Base-by-base conservation (phyloP, 164 flowering plant species). In the Echeveria elegans region DNA sequence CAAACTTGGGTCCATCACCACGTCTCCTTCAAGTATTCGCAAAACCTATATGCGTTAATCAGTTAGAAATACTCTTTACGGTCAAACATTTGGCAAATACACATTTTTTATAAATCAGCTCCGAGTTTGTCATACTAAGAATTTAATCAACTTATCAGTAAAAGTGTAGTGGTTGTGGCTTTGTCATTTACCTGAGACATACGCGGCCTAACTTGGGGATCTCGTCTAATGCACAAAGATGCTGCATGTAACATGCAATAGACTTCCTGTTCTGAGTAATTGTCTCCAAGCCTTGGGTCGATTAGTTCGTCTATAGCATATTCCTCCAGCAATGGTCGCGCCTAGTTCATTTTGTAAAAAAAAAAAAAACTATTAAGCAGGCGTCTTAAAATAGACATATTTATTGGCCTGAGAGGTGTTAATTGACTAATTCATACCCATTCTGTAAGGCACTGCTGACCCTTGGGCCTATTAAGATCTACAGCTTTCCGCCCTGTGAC, bases 401-500 rank as follows among this genome's bases (percentile, higher is more conserved):
- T 10, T n/a, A n/a, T 30, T 30, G n/a, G 7, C 16, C 18, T 36
- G 40, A 9, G 43, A 23, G 24, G 47, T 12, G 23, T 11, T 2
- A 58, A 34, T 37, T 26, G 37, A 34, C 37, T 34, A 34, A 7
- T 34, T 34, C 71, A 47, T 86, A 94, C 99, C 99, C 99, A 91
- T 79, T 91, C 97, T 38, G 90, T 83, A 40, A 94, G 91, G 72
- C 88, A 94, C 50, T 91, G 99, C 72, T 91, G 88, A 69, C 99
- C 99, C 81, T 86, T 91, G 5, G 99, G 97, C 66, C 95, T 80
- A 70, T 77, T 85, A 16, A 94, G 80, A 66, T 91, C 99, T 18
- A 94, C 85, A 9, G 98, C 97, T 82, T 94, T 94, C 43, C 98
- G 74, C 23, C 99, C 97, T 5, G 97, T 85, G 37, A 89, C 84